Conservation (phyloP, 805 yeast species). For the Zygosaccharomyces bailii region DNA sequence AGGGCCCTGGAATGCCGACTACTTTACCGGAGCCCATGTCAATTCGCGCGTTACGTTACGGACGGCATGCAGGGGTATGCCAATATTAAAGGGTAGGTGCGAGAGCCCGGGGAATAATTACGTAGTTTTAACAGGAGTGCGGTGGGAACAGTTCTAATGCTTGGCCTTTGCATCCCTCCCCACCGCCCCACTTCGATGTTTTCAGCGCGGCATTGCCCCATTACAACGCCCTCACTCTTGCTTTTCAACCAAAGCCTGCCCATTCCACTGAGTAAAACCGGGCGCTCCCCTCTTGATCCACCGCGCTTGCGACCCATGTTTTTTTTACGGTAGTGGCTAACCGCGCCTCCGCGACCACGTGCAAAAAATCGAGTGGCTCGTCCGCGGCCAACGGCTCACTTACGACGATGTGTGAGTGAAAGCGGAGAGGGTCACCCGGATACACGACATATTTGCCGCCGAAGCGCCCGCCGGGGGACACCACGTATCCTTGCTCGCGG, state of each 20-base stretch:
- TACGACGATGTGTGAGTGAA: constrained; percentile 81
- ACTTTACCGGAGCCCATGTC: too few species aligned
- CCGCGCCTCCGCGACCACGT: constrained; percentile 80
- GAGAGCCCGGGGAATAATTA: not conserved
- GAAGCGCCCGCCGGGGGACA: constrained; percentile 85
- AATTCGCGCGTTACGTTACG: too few species aligned
- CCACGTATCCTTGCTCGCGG: constrained; percentile 43
- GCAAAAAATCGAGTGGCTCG: constrained; percentile 51
- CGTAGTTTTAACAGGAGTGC: too few species aligned
- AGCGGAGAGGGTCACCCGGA: constrained; percentile 91
- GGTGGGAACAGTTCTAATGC: too few species aligned
- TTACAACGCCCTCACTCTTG: not conserved
- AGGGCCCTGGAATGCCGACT: too few species aligned
- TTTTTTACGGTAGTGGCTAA: constrained; percentile 91
- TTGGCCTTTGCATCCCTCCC: too few species aligned
- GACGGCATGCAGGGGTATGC: not conserved
- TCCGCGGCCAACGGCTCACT: constrained; percentile 43
- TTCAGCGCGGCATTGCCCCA: too few species aligned
- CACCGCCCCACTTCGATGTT: too few species aligned
- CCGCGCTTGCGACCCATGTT: constrained; percentile 60
- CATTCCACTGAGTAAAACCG: constrained; percentile 78
- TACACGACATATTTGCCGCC: constrained; percentile 88
- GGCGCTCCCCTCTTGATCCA: constrained; percentile 28
- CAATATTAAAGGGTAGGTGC: not conserved
- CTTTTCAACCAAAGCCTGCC: constrained; percentile 84